phyloP scores from a whole-genome alignment of 352 stramenopile species.

The Phytophthora kernoviae region DNA sequence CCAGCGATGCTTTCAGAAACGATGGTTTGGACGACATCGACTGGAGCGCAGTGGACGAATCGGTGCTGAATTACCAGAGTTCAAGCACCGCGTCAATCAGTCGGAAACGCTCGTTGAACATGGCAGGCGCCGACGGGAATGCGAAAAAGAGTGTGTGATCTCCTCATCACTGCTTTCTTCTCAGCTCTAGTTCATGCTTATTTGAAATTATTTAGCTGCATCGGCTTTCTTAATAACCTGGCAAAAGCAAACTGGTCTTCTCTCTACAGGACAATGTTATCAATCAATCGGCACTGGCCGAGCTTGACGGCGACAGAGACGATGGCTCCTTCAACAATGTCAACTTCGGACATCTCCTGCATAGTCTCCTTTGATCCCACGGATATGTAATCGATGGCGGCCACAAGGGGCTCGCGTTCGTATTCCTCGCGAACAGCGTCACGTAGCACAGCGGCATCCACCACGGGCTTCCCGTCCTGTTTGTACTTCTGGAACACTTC shows the following conservation, averaged over 20 bases:
- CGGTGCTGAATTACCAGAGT: conserved; percentile 42
- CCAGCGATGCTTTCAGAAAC: conserved; percentile 17
- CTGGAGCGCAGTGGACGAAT: conserved; percentile 60
- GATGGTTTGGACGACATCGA: conserved; percentile 70
- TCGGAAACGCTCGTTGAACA: conserved; percentile 31
- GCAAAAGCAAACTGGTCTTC: not conserved
- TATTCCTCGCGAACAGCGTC: conserved; percentile 61
- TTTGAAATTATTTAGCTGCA: conserved; percentile 29
- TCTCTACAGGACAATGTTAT: conserved; percentile 93
- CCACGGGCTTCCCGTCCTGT: conserved; percentile 21
- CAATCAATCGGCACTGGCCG: conserved; percentile 96
- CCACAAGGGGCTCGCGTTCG: conserved; percentile 89
- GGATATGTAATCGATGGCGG: conserved; percentile 96
- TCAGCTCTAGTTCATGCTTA: conserved; percentile 5
- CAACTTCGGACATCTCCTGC: conserved; percentile 88
- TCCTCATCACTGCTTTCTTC: not conserved
- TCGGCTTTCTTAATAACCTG: conserved; percentile 8
- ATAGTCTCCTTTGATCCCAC: conserved; percentile 95
- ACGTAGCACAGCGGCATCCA: conserved; percentile 44
- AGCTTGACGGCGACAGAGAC: conserved; percentile 96
- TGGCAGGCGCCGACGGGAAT: conserved; percentile 4
- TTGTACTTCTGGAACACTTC: conserved; percentile 45
- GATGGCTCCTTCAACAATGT: conserved; percentile 73
- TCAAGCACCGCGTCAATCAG: conserved; percentile 15
- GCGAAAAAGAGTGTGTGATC: conserved; percentile 33